Conservation (phyloP, 2,329 filamentous ascomycete species). For the Lasiodiplodia citricola region DNA sequence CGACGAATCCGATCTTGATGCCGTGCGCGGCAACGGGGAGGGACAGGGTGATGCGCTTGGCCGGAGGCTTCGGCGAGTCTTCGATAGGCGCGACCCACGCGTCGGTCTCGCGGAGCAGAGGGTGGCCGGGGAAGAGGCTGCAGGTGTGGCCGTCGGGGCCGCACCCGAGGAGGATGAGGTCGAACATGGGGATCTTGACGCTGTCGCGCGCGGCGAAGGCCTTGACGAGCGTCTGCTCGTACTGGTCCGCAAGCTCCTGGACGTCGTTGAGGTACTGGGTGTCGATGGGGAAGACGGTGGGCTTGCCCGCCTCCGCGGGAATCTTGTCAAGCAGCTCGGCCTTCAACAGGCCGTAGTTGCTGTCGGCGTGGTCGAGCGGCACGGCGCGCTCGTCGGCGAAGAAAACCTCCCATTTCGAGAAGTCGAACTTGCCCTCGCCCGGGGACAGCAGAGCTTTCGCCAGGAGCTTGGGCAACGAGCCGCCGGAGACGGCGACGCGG, state of each 20-base stretch:
- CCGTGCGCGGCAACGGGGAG: slow-evolving; percentile 89
- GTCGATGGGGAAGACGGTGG: slow-evolving; percentile 82
- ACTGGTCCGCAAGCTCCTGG: slow-evolving; percentile 91
- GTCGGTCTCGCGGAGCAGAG: slow-evolving; percentile 80
- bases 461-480: slow-evolving; percentile 87
- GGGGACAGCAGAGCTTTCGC: slow-evolving; percentile 77
- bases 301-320: slow-evolving; percentile 67
- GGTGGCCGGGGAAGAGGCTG: slow-evolving; percentile 90
- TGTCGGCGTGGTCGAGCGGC: slow-evolving; percentile 87
- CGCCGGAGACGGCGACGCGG: slow-evolving; percentile 91
- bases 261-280: slow-evolving; percentile 71
- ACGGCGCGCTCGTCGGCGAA: slow-evolving; percentile 98
- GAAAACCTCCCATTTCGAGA: slow-evolving; percentile 95
- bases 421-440: slow-evolving; percentile 64
- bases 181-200: slow-evolving; percentile 93
- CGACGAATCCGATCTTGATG: slow-evolving; percentile 86
- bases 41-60: slow-evolving; percentile 88
- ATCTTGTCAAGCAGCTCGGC: slow-evolving; percentile 87
- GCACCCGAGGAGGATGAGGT: slow-evolving; percentile 89
- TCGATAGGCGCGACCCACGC: slow-evolving; percentile 93
- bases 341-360: slow-evolving; percentile 91
- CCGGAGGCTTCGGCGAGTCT: slow-evolving; percentile 93
- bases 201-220: slow-evolving; percentile 92
- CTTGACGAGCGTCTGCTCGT: slow-evolving; percentile 84
- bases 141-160: slow-evolving; percentile 97